phyloP scores from a whole-genome alignment of 176 grass and related monocot species.

The Aegilops bicornis region DNA sequence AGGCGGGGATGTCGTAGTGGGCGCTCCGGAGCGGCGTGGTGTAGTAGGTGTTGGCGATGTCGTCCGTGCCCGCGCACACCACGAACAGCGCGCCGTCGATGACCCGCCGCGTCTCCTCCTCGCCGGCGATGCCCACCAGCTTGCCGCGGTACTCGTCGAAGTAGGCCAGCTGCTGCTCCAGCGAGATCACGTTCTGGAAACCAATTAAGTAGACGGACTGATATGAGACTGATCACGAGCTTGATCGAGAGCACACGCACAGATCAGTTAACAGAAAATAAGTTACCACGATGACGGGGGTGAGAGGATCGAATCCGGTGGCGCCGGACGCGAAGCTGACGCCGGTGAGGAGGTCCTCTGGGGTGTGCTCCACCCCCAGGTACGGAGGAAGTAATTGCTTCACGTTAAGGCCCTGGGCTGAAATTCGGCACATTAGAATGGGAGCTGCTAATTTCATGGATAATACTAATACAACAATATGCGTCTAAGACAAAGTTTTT shows the following conservation, averaged over 20 bases:
- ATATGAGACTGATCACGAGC: not conserved
- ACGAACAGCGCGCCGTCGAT: constrained; percentile 51
- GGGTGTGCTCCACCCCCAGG: constrained; percentile 32
- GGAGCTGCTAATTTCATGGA: no score
- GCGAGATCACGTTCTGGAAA: constrained; percentile 57
- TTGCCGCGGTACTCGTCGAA: constrained; percentile 68
- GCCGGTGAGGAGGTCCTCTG: constrained; percentile 61
- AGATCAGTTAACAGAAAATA: not conserved
- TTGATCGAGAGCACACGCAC: not conserved
- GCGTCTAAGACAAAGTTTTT: no score
- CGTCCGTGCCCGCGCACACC: constrained; percentile 76
- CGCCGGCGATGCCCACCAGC: constrained; percentile 55
- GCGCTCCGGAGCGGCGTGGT: constrained; percentile 53
- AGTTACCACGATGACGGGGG: constrained; percentile 51
- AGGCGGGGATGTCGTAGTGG: constrained; percentile 68
- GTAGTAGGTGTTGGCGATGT: constrained; percentile 92
- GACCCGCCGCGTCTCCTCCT: constrained; percentile 45
- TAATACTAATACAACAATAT: no score
- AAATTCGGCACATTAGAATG: not conserved
- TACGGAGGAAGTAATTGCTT: constrained; percentile 65
- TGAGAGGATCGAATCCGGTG: constrained; percentile 74
- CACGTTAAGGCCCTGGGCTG: constrained; percentile 53
- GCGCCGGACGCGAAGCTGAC: constrained; percentile 87
- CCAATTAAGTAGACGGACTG: not conserved
- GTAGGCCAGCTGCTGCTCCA: constrained; percentile 58